These are phyloP conservation scores for Raffaelea deltoideospora DNA, from an alignment of 2,329 filamentous ascomycete species.

Conservation along the genomic window DNA sequence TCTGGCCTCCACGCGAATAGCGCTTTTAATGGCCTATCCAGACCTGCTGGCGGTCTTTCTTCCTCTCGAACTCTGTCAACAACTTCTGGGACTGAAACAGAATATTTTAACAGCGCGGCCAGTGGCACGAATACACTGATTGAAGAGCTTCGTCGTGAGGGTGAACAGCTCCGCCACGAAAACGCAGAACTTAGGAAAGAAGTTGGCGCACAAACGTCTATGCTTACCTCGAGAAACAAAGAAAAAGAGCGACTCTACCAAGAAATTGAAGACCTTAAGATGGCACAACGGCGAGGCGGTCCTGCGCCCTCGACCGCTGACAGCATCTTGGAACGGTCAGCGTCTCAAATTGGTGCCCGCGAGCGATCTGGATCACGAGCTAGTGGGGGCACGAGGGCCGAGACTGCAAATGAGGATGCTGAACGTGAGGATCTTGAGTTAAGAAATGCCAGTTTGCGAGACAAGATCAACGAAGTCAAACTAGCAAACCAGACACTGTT, in stretches of 20 bases:
- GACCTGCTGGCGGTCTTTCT: slow-evolving; percentile 27
- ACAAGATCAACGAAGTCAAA: slow-evolving; percentile 74
- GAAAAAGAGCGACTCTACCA: slow-evolving; percentile 92
- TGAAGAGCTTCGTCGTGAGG: slow-evolving; percentile 57
- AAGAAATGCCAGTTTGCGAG: slow-evolving; percentile 67
- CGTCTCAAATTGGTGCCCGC: slow-evolving; percentile 59
- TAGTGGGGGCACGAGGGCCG: slow-evolving; percentile 48
- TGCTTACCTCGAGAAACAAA: slow-evolving; percentile 89
- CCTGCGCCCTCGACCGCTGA: slow-evolving; percentile 55
- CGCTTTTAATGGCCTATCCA: too few relatives aligned
- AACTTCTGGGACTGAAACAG: slow-evolving; percentile 19
- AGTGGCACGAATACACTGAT: slow-evolving; percentile 50
- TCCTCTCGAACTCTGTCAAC: slow-evolving; percentile 4
- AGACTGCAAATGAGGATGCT: slow-evolving; percentile 47
- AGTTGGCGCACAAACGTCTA: slow-evolving; percentile 89
- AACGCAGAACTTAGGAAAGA: slow-evolving; percentile 86
- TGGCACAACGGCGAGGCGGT: slow-evolving; percentile 60
- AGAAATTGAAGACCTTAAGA: slow-evolving; percentile 92
- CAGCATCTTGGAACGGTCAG: slow-evolving; percentile 86
- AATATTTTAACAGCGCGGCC: slow-evolving; percentile 30
- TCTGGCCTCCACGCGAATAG: too few relatives aligned
- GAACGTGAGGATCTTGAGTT: slow-evolving; percentile 80
- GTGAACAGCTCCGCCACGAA: slow-evolving; percentile 71
- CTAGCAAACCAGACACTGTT: slow-evolving; percentile 80
- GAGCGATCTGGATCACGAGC: slow-evolving; percentile 59